These are phyloP conservation scores for Colletotrichum acutatum DNA, from an alignment of 2,329 filamentous ascomycete species.

Conservation along the genomic window DNA sequence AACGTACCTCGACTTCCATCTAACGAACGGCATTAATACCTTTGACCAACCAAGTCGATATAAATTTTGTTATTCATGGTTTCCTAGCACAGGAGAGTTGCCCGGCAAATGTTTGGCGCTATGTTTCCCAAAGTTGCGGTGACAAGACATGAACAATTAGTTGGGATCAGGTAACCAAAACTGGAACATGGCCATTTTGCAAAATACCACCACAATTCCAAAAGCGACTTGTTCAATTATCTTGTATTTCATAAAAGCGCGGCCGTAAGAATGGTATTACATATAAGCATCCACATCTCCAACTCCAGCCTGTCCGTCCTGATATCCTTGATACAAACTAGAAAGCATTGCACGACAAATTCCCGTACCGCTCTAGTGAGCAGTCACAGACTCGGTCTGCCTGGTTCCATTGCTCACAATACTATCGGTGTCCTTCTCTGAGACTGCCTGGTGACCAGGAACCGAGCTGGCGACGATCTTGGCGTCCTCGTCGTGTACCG, in stretches of 20 bases:
- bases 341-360: neutral
- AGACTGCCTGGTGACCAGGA: neutral
- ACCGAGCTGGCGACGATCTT: conserved; percentile 18
- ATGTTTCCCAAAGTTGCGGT: neutral
- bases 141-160: neutral
- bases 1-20: neutral
- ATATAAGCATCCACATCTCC: neutral
- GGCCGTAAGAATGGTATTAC: conserved; percentile 26
- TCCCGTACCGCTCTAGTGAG: neutral
- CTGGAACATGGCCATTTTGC: too few species aligned
- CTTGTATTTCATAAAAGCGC: conserved; percentile 13
- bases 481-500: conserved; percentile 25
- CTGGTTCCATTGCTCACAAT: conserved; percentile 10
- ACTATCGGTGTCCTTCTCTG: neutral
- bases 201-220: too few species aligned
- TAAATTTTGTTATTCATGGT: neutral
- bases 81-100: neutral
- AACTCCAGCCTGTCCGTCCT: neutral
- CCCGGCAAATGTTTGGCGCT: neutral
- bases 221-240: neutral
- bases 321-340: neutral
- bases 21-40: neutral
- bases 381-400: conserved; percentile 10
- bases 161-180: neutral
- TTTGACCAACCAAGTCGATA: neutral